These are phyloP conservation scores for Solanum raphanifolium DNA, from an alignment of 257 asterid genomes.

Conservation along the genomic window DNA sequence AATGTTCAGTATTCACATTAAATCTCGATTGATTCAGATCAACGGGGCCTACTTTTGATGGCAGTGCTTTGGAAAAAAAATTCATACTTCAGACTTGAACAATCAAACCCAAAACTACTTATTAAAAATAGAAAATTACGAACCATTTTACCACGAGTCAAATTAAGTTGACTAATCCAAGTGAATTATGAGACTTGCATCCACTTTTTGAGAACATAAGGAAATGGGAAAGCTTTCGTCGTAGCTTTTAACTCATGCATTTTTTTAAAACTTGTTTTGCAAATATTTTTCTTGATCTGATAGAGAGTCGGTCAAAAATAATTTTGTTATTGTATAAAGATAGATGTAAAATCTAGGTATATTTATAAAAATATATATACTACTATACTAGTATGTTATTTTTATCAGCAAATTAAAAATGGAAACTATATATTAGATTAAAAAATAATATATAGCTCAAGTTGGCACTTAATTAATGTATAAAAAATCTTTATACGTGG, in stretches of 20 bases:
- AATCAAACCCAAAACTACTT: rapidly evolving
- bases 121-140: rapidly evolving
- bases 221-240: too few species aligned
- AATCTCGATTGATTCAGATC: rapidly evolving
- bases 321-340: too few species aligned
- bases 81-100: rapidly evolving
- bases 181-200: not conserved
- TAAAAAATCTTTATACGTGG: not conserved
- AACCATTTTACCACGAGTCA: rapidly evolving
- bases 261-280: rapidly evolving
- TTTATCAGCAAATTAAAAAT: too few species aligned
- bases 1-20: too few species aligned
- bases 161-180: not conserved
- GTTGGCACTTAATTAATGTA: not conserved
- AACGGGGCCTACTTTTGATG: rapidly evolving
- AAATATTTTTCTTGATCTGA: too few species aligned
- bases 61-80: too few species aligned
- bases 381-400: too few species aligned
- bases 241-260: not conserved
- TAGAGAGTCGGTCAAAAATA: rapidly evolving
- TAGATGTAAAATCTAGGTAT: too few species aligned
- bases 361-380: too few species aligned
- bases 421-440: too few species aligned
- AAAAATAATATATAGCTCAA: too few species aligned
- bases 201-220: too few species aligned